Percentiles rank a stretch among this genome's conserved stretches.
Conservation (phyloP, 495 filamentous ascomycete genomes). For the Mytilinidion resinicola region DNA sequence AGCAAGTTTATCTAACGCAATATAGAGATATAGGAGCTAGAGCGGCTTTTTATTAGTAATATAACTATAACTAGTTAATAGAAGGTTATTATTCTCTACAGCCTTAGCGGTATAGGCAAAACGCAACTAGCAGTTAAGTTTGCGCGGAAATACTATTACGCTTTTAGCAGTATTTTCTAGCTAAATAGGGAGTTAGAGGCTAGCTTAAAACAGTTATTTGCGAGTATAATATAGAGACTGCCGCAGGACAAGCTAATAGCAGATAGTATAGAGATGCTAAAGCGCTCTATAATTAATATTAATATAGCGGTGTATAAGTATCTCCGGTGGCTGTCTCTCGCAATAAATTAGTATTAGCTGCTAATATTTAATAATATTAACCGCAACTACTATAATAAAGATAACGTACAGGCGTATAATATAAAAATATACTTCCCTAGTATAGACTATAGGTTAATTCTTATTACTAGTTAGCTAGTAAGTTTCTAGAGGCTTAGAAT, state of each 20-base stretch:
- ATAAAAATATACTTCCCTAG: slow-evolving; percentile 36
- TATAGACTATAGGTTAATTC: slow-evolving; percentile 34
- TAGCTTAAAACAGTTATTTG: slow-evolving; percentile 13
- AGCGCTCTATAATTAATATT: background rate
- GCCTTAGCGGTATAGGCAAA: slow-evolving; percentile 1
- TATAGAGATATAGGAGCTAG: background rate
- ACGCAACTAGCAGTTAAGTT: slow-evolving; percentile 1
- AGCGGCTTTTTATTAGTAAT: background rate
- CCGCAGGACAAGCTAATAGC: slow-evolving; percentile 2
- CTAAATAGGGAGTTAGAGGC: slow-evolving; percentile 3
- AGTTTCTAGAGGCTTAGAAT: slow-evolving; percentile 1
- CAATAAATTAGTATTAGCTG: slow-evolving; percentile 30
- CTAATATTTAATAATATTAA: slow-evolving; percentile 31
- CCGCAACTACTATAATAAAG: slow-evolving; percentile 2
- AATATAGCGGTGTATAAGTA: slow-evolving; percentile 26
- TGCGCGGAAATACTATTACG: slow-evolving; percentile 3
- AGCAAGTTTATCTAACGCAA: background rate
- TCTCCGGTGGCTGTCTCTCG: slow-evolving; percentile 32
- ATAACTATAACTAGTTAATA: background rate
- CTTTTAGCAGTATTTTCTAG: slow-evolving; percentile 14
- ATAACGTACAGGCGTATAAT: slow-evolving; percentile 27
- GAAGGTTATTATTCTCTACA: background rate
- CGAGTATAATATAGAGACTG: background rate
- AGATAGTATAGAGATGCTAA: background rate
- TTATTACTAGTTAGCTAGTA: slow-evolving; percentile 39